Percentiles rank a stretch among this genome's conserved stretches.
These are phyloP conservation scores for Russula sp. DNA, from an alignment of 768 basidiomycete species.

Conservation along the genomic window DNA sequence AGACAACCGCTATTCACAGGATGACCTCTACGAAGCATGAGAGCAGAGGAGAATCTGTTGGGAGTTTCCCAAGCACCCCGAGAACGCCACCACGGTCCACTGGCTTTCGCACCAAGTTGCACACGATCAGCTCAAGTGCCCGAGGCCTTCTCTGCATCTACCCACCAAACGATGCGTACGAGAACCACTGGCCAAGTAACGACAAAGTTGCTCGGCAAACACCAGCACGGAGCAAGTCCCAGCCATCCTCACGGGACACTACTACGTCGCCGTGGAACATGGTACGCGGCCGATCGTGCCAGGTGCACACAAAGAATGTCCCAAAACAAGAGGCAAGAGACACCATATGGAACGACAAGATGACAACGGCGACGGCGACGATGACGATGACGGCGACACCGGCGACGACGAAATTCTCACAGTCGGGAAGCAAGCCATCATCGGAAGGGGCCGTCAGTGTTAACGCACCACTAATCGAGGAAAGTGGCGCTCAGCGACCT, in stretches of 20 bases:
- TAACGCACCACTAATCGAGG: neutral
- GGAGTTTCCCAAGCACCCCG: neutral
- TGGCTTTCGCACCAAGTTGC: constrained; percentile 1
- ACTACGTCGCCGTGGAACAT: neutral
- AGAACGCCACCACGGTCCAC: neutral
- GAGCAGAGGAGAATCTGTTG: neutral
- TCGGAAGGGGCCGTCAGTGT: neutral
- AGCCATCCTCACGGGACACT: neutral
- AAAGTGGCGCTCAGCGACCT: neutral
- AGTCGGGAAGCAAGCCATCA: neutral
- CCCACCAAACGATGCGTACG: neutral
- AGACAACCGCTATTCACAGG: neutral
- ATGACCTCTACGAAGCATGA: neutral
- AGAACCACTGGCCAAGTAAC: neutral
- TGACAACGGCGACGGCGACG: no score
- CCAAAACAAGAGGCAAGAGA: neutral
- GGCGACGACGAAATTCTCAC: neutral
- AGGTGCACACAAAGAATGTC: neutral
- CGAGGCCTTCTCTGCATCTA: constrained; percentile 15
- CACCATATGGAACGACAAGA: neutral
- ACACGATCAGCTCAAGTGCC: constrained; percentile 13
- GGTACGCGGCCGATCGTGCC: neutral
- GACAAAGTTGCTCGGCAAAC: neutral
- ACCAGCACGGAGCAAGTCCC: neutral
- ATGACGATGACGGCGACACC: no score